Evolutionary conservation across 371 early-diverging fungal genomes (phyloP).

Genomic region (Mucor plumbeus): DNA sequence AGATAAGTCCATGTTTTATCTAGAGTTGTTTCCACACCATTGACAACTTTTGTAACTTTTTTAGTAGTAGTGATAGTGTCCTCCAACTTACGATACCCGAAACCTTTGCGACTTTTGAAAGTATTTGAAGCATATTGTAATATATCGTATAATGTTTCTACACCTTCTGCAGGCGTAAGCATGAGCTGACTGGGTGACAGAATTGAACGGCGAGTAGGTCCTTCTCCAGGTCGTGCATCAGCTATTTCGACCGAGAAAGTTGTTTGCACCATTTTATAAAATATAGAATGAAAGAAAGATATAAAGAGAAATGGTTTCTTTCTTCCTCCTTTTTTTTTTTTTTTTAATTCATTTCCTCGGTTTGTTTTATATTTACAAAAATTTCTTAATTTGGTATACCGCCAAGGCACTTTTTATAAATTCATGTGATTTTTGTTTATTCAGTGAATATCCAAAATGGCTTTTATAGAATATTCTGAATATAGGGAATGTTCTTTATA

Average conservation of each 20-base stretch:
- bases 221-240: constrained; percentile 45
- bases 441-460: neutral
- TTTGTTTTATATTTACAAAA: neutral
- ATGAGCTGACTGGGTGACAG: constrained; percentile 60
- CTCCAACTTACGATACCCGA: constrained; percentile 74
- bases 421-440: neutral
- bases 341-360: neutral
- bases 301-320: neutral
- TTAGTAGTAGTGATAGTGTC: constrained; percentile 76
- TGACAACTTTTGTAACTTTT: constrained; percentile 68
- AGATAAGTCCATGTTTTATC: constrained; percentile 84
- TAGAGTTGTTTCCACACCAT: constrained; percentile 67
- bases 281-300: constrained; percentile 1
- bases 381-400: neutral
- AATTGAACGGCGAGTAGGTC: constrained; percentile 60
- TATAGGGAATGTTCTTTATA: neutral
- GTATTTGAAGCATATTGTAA: constrained; percentile 55
- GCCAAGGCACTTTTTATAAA: neutral
- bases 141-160: constrained; percentile 74
- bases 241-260: constrained; percentile 47
- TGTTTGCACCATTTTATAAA: constrained; percentile 9
- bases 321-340: no score
- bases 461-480: neutral
- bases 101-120: constrained; percentile 56
- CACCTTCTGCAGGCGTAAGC: constrained; percentile 55